A percentile compares a stretch with the other conserved stretches of the same genome.
Evolutionary conservation across 2,329 filamentous ascomycete species (phyloP).

Genomic region (Herpotrichia juniperi): DNA sequence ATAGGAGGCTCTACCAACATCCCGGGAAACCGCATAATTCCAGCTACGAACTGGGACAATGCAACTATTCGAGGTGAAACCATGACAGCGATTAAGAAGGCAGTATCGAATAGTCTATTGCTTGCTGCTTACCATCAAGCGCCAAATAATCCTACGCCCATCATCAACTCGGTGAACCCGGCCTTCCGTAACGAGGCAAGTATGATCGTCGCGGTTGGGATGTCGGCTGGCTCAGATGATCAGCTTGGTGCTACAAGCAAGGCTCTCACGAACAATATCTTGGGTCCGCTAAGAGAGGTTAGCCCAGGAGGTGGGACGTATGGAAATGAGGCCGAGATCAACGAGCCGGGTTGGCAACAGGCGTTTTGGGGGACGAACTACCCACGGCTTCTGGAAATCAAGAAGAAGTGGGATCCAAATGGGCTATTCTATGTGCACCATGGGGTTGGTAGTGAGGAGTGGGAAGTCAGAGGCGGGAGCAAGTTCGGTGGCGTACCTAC

Average conservation of each 20-base stretch:
- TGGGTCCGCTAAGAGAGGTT: conserved; percentile 28
- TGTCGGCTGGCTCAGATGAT: conserved; percentile 12
- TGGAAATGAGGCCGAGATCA: conserved; percentile 42
- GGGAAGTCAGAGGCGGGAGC: conserved; percentile 29
- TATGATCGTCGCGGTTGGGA: conserved; percentile 21
- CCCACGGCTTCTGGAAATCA: conserved; percentile 20
- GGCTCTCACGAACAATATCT: conserved; percentile 24
- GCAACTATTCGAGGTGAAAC: conserved; percentile 30
- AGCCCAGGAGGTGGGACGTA: conserved; percentile 33
- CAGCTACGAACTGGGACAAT: conserved; percentile 36
- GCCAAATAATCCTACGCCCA: conserved; percentile 20
- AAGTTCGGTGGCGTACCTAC: conserved; percentile 25
- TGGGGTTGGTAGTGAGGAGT: conserved; percentile 30
- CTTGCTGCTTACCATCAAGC: conserved; percentile 20
- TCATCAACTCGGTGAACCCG: conserved; percentile 29
- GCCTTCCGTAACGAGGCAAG: conserved; percentile 28
- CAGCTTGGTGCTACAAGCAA: conserved; percentile 21
- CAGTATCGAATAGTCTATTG: conserved; percentile 29
- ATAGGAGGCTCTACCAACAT: conserved; percentile 38
- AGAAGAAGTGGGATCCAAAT: conserved; percentile 22
- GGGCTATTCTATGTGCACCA: conserved; percentile 32
- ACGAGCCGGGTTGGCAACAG: conserved; percentile 43
- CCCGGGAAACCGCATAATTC: conserved; percentile 43
- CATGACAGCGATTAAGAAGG: conserved; percentile 26
- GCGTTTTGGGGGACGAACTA: conserved; percentile 44